Base-by-base conservation (phyloP, 2,329 filamentous ascomycete species). In the Colletotrichum falcatum region DNA sequence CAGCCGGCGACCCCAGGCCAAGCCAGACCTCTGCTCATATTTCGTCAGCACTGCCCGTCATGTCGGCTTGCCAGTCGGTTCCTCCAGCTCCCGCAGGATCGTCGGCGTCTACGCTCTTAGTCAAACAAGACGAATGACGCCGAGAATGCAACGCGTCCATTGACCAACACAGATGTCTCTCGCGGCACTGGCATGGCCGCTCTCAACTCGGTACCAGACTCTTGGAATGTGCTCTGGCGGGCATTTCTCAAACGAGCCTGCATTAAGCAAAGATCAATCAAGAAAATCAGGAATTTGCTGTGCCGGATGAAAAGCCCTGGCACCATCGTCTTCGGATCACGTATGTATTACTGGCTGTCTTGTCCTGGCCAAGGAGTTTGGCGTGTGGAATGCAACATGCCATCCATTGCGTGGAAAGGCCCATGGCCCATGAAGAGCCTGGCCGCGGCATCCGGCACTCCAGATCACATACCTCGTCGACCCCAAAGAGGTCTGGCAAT, bases 21-120 rank as follows among this genome's bases (percentile, higher is more conserved):
- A 66, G 67, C 23, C 49, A 30, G 30, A 37, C 35, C 23, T 60
- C 16, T 51, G 23, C 48, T 46, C 55, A 66, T 65, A 46, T 37
- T 49, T 61, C 35, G 9, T 26, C 37, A 61, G 23, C 55, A 55
- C 39, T 12, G 20, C 26, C 23, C 49, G 23, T 35, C 49, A 7
- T n/a, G 28, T 48, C 28, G 33, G 28, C 6, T 33, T n/a, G 18
- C 48, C 35, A 23, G 30, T 66, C 67, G 63, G 67, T 54, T 42
- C 56, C n/a, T 51, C n/a, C 42, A 70, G 18, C 63, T 66, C 60
- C 63, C 56, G 63, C 28, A 16, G 14, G n/a, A 56, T 48, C 56
- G 20, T 14, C 51, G 9, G 35, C 28, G 37, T 61, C 37, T 33
- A 33, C 23, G 23, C 23, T 44, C 33, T 33, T 9, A n/a, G n/a